A percentile compares a stretch with the other conserved stretches of the same genome.
These are phyloP conservation scores for Polyplosphaeria fusca DNA, from an alignment of 495 filamentous ascomycete genomes.

Conservation along the genomic window DNA sequence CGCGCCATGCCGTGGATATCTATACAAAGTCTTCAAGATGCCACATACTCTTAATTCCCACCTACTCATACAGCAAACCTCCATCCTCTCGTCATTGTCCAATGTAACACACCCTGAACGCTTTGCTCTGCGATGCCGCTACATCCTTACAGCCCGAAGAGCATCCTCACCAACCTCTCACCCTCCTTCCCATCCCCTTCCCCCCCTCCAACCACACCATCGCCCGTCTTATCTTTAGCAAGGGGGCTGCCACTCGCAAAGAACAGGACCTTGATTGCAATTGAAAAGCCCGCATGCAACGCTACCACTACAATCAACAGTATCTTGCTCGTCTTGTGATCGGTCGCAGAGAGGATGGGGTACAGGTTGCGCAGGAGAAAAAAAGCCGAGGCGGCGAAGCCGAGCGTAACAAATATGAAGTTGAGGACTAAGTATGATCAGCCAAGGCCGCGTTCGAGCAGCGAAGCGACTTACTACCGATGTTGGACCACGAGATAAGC, in stretches of 20 bases:
- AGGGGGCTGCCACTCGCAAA: conserved; percentile 57
- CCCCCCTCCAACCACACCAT: not conserved
- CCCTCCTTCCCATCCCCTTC: conserved; percentile 12
- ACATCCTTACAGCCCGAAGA: conserved; percentile 24
- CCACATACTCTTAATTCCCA: no score
- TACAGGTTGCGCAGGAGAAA: conserved; percentile 92
- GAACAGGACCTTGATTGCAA: conserved; percentile 94
- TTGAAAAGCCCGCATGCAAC: conserved; percentile 79
- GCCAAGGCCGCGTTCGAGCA: not conserved
- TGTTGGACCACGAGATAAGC: conserved; percentile 80
- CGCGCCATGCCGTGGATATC: no score
- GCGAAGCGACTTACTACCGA: conserved; percentile 48
- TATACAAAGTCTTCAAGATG: no score
- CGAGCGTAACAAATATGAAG: conserved; percentile 87
- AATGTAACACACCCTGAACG: no score
- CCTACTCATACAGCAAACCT: no score
- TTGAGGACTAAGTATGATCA: conserved; percentile 59
- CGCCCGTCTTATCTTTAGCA: conserved; percentile 12
- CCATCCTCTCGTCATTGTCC: no score
- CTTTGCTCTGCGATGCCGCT: not conserved
- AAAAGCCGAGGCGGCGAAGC: conserved; percentile 78
- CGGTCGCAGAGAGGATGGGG: conserved; percentile 87
- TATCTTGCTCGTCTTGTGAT: conserved; percentile 84
- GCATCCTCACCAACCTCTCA: conserved; percentile 24
- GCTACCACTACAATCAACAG: conserved; percentile 78